Evolutionary conservation across 148 eudicot species (phyloP), one percentile per base, ranked within the genome.

Genomic region (Bassia scoparia): DNA sequence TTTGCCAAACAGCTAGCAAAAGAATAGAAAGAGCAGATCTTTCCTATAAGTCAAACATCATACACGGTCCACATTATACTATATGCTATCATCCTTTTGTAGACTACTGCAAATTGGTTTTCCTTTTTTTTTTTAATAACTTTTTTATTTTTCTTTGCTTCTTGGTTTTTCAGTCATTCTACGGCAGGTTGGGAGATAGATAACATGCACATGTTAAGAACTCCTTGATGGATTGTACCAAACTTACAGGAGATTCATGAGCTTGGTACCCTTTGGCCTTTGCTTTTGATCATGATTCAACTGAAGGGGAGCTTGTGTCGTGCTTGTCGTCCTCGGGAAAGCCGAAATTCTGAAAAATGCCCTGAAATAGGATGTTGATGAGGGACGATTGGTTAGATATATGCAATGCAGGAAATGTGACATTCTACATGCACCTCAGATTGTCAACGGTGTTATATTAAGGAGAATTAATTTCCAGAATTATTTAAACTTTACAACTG

Each of bases 301-400:
- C 33, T 13, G 79, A 56, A 53, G 80, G 56, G 55, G 85, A 43
- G 66, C 64, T 62, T 26, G 80, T 60, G 27, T 18, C 48, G 17
- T 33, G 48, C 77, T 68, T 76, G 52, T 74, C 69, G 30, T 80
- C 72, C 27, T 64, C 77, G 5, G 79, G 83, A 72, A 90, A 90
- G 50, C 96, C 92, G 65, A 75, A 87, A 56, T 78, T 83, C 83
- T 78, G 54, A 80, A 89, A 93, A 59, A 90, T 62, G 55, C 84
- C 96, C 98, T 90, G 86, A 64, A 77, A 24, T 29, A 34, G 53
- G 48, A 73, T 68, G 24, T 24, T 35, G 27, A 74, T 11, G 38
- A 46, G 41, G n/a, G 7, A 15, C 20, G 26, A 46, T 43, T n/a
- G 20, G 38, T 66, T 33, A 63, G 61, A 44, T 73, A 26, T 18